Conservation (phyloP, 2,329 filamentous ascomycete genomes). For the Cytospora leucostoma region DNA sequence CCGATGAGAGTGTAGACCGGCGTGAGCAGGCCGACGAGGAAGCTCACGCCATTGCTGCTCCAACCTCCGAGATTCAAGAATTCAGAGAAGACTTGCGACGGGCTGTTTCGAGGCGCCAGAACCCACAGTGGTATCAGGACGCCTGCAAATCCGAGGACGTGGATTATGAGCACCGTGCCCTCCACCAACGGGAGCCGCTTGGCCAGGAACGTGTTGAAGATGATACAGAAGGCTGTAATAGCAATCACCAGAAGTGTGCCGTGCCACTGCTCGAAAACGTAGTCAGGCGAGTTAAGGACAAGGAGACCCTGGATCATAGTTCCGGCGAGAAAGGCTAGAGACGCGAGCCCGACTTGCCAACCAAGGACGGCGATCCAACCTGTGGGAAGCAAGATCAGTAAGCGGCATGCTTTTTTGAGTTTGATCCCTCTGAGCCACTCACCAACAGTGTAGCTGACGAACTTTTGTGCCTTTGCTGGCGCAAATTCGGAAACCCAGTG, state of each 20-base stretch:
- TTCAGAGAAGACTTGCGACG: constrained; percentile 43
- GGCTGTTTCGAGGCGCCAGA: constrained; percentile 30
- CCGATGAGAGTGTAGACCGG: constrained; percentile 41
- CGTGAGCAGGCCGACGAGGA: constrained; percentile 49
- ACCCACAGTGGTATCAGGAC: constrained; percentile 35
- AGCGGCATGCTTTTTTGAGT: not conserved
- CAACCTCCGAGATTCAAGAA: constrained; percentile 53
- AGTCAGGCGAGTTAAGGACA: constrained; percentile 43
- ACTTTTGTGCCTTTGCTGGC: constrained; percentile 49
- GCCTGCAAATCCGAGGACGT: constrained; percentile 37
- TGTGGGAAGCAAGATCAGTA: constrained; percentile 16
- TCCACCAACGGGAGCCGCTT: constrained; percentile 52
- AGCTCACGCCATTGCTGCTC: constrained; percentile 46
- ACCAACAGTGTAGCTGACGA: constrained; percentile 57
- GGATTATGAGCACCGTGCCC: constrained; percentile 50
- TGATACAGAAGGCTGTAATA: constrained; percentile 46
- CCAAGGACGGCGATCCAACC: constrained; percentile 53
- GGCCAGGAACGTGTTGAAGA: constrained; percentile 53
- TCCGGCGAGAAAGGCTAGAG: constrained; percentile 46
- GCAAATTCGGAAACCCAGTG: constrained; percentile 61
- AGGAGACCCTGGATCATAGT: constrained; percentile 51
- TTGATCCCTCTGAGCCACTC: constrained; percentile 8
- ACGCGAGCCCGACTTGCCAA: constrained; percentile 45
- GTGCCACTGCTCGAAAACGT: constrained; percentile 47
- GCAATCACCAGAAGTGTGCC: constrained; percentile 52